Base-by-base conservation (phyloP, 345 rosid genomes). In the Gossypium thurberi region DNA sequence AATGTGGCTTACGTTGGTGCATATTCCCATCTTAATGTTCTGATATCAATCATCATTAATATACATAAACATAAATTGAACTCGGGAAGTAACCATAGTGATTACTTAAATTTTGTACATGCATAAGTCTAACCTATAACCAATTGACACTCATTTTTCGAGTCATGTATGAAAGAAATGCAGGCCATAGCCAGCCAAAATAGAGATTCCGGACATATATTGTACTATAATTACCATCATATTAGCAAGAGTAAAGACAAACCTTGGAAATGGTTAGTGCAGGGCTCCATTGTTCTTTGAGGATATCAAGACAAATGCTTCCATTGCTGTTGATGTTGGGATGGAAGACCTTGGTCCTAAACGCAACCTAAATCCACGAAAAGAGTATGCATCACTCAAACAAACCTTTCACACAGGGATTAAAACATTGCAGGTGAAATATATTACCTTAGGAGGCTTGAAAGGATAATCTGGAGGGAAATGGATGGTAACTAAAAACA, bases 381-480 rank as follows among this genome's bases (percentile, higher is more conserved):
- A 21, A 10, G 23, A 17, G 18, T 43, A 17, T 21, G 6, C 8
- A 23, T 46, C 15, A 69, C 23, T 69, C 18, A 1, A 21, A 10
- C 14, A 43, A 33, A 25, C 7, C 66, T 26, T 51, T 25, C 14
- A 25, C 23, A 44, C 28, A 5, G 0, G 40, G 8, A 8, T 2
- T 6, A 53, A 5, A 65, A 20, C n/a, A 21, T 56, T 42, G 52
- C 37, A 20, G 42, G 57, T 17, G 10, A 9, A 72, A 23, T 17
- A 48, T 47, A 17, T 56, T 47, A 81, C 84, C 84, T 81, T 81
- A 0, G 82, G 84, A 37, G 84, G 84, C 65, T 81, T 78, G 75
- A 81, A 81, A 53, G 84, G 84, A 75, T 81, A 81, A 75, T 81
- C 84, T 0, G 84, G 79, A 72, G 84, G 81, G 21, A 81, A 81